phyloP scores from a whole-genome alignment of 2,329 filamentous ascomycete species.

The Cercospora nicotianae region DNA sequence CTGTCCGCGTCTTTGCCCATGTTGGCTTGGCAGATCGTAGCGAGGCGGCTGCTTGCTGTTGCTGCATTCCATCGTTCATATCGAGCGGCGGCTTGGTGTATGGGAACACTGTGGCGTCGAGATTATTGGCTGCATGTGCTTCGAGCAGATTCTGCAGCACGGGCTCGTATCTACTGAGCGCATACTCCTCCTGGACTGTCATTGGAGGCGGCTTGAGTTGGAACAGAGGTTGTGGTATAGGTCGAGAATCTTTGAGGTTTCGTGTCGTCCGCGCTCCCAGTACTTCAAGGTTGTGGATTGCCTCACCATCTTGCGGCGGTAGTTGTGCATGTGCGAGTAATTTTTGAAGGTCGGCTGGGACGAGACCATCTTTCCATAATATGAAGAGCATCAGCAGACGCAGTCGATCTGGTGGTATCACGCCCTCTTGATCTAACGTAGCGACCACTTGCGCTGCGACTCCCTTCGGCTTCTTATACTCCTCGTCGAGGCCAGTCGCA shows the following conservation, averaged over 20 bases:
- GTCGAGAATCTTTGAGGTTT: constrained; percentile 74
- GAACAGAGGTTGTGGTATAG: constrained; percentile 67
- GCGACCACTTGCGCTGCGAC: constrained; percentile 81
- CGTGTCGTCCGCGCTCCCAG: constrained; percentile 74
- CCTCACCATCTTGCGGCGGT: constrained; percentile 69
- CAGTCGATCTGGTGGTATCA: constrained; percentile 71
- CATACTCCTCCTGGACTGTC: constrained; percentile 70
- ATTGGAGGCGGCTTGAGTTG: constrained; percentile 60
- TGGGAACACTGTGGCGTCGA: constrained; percentile 49
- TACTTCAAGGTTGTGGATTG: constrained; percentile 75
- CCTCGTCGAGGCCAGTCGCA: constrained; percentile 89
- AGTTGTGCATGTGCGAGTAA: constrained; percentile 80
- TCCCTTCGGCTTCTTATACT: constrained; percentile 87
- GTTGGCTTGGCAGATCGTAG: constrained; percentile 89
- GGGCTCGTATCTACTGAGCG: constrained; percentile 83
- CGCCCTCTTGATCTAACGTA: constrained; percentile 79
- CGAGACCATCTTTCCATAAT: constrained; percentile 80
- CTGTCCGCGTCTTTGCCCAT: constrained; percentile 80
- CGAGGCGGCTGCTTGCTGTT: constrained; percentile 58
- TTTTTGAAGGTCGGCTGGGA: constrained; percentile 79
- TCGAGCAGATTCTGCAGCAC: constrained; percentile 82
- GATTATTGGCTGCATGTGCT: constrained; percentile 50
- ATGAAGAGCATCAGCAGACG: constrained; percentile 84
- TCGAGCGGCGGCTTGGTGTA: constrained; percentile 60
- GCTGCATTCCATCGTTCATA: constrained; percentile 58